Percentiles rank a stretch among this genome's conserved stretches.
Conservation (phyloP, 768 basidiomycete genomes). For the Trametes elegans region DNA sequence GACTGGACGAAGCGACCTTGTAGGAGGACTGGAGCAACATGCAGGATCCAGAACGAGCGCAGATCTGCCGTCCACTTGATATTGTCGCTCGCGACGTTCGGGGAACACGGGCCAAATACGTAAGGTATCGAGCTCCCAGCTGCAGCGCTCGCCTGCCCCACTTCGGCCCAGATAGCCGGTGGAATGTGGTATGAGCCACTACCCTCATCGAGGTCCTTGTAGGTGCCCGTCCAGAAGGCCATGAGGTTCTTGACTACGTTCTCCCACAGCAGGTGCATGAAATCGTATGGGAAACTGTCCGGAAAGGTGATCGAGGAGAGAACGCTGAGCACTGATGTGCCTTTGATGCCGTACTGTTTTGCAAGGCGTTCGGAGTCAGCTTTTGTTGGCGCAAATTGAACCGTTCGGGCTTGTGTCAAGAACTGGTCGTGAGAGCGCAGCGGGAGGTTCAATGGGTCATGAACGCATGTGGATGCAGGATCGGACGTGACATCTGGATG, state of each 20-base stretch:
- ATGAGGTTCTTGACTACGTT: slow-evolving; percentile 26
- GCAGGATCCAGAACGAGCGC: slow-evolving; percentile 27
- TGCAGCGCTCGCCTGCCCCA: slow-evolving; percentile 17
- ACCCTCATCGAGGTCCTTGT: slow-evolving; percentile 22
- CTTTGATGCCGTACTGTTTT: slow-evolving; percentile 18
- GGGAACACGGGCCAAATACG: slow-evolving; percentile 18
- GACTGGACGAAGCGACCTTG: slow-evolving; percentile 16
- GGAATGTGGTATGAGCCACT: slow-evolving; percentile 10
- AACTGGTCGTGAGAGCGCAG: slow-evolving; percentile 17
- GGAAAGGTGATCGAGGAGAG: slow-evolving; percentile 18
- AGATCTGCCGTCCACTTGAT: slow-evolving; percentile 26
- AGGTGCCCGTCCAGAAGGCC: slow-evolving; percentile 24
- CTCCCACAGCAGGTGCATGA: slow-evolving; percentile 31
- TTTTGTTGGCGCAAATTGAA: slow-evolving; percentile 7
- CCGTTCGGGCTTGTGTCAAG: slow-evolving; percentile 6
- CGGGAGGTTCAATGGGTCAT: slow-evolving; percentile 14
- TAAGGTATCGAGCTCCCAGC: slow-evolving; percentile 22
- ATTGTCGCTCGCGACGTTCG: slow-evolving; percentile 20
- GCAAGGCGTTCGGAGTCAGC: slow-evolving; percentile 3
- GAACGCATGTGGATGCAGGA: background rate
- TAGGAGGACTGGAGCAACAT: slow-evolving; percentile 26
- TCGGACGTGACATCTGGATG: slow-evolving; percentile 20
- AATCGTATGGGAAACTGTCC: slow-evolving; percentile 26
- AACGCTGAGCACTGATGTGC: background rate
- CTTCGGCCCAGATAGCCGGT: slow-evolving; percentile 23